phyloP scores from a whole-genome alignment of 768 basidiomycete species.

The Pleurotus djamor region DNA sequence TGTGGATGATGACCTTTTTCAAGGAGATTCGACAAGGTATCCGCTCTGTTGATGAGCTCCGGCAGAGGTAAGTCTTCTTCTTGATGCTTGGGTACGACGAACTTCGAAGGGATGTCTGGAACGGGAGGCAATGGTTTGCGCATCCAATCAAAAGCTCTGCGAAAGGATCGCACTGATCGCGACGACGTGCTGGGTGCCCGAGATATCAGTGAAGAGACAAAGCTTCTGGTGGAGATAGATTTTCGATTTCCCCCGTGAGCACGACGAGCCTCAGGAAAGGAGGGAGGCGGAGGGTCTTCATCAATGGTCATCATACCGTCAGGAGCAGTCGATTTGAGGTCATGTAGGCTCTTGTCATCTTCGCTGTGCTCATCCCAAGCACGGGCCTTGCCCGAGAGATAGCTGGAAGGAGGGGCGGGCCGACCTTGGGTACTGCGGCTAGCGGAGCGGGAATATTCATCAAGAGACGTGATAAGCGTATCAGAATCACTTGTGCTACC shows the following conservation, averaged over 20 bases:
- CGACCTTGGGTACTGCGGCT: conserved; percentile 13
- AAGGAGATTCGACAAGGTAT: conserved; percentile 43
- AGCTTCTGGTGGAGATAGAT: conserved; percentile 42
- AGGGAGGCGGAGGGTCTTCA: conserved; percentile 12
- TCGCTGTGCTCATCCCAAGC: background rate
- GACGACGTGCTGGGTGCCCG: conserved; percentile 34
- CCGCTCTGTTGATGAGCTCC: conserved; percentile 47
- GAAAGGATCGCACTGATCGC: conserved; percentile 24
- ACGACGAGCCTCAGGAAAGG: conserved; percentile 30
- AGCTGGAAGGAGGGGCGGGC: conserved; percentile 16
- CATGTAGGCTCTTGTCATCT: background rate
- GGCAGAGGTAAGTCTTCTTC: conserved; percentile 52
- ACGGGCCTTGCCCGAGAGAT: background rate
- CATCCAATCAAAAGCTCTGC: conserved; percentile 37
- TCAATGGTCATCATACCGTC: background rate
- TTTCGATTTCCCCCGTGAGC: background rate
- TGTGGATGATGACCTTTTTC: conserved; percentile 56
- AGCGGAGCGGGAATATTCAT: conserved; percentile 18
- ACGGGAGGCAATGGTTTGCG: conserved; percentile 62
- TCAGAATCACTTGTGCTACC: conserved; percentile 32
- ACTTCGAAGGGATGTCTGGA: conserved; percentile 46
- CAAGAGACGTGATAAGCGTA: conserved; percentile 32
- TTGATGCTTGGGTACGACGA: conserved; percentile 35
- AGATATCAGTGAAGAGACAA: conserved; percentile 51
- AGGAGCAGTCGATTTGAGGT: background rate